Conservation (phyloP, 176 grass and related monocot genomes). For the Juncus inflexus region DNA sequence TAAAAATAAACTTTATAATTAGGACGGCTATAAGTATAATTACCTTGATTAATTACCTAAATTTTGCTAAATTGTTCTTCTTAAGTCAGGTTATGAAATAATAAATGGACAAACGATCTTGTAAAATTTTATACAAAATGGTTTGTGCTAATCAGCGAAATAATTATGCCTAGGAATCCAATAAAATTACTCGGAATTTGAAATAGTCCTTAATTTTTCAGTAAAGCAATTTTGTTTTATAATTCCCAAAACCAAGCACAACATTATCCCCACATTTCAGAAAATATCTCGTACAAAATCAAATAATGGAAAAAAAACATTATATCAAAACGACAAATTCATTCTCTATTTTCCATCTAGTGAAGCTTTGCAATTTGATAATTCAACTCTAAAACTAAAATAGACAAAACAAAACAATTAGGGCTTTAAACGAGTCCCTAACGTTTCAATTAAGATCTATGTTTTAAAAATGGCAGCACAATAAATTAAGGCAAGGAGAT, state of each 20-base stretch:
- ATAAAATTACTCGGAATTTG: neutral
- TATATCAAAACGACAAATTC: constrained; percentile 26
- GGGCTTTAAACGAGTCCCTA: neutral
- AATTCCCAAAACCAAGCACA: constrained; percentile 3
- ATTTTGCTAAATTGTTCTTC: constrained; percentile 8
- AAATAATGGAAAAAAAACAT: constrained; percentile 11
- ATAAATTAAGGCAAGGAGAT: constrained; percentile 7
- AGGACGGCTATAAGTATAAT: neutral
- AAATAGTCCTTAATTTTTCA: neutral
- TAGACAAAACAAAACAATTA: constrained; percentile 8
- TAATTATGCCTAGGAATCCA: constrained; percentile 1
- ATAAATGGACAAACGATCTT: constrained; percentile 5
- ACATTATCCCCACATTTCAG: neutral
- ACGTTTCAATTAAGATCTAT: neutral
- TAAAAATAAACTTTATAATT: neutral
- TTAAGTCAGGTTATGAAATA: neutral
- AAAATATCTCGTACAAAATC: constrained; percentile 7
- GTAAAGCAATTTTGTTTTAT: too few relatives aligned
- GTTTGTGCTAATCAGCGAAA: constrained; percentile 1
- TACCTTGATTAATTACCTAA: neutral
- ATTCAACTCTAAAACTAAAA: constrained; percentile 18
- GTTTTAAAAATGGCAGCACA: constrained; percentile 10
- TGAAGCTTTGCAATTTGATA: constrained; percentile 19
- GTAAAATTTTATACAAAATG: constrained; percentile 21
- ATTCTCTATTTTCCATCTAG: constrained; percentile 23